Evolutionary conservation across 2,329 filamentous ascomycete genomes (phyloP).

Genomic region (Fusarium circinatum): DNA sequence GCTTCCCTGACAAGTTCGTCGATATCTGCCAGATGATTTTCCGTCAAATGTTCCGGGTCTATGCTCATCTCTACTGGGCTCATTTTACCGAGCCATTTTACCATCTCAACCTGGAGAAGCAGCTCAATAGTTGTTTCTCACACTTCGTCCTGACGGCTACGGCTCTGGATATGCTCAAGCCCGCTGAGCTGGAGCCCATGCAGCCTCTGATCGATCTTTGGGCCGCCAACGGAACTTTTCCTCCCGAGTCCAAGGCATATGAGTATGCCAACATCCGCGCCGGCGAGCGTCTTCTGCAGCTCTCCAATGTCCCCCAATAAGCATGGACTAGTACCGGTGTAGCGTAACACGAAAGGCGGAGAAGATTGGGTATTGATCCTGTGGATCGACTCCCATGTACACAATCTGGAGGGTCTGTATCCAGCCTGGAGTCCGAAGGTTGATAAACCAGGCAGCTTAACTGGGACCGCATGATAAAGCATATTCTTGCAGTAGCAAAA

Average conservation of each 20-base stretch:
- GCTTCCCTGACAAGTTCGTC: constrained; percentile 91
- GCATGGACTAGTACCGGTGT: constrained; percentile 4
- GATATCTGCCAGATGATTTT: constrained; percentile 93
- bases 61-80: constrained; percentile 97
- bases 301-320: constrained; percentile 51
- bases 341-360: constrained; percentile 26
- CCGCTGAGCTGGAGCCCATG: constrained; percentile 95
- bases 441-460: constrained; percentile 10
- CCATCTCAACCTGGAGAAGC: constrained; percentile 82
- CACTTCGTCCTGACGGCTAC: constrained; percentile 86
- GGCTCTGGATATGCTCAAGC: constrained; percentile 83
- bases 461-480: constrained; percentile 11
- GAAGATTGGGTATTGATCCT: constrained; percentile 19
- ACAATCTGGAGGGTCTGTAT: constrained; percentile 36
- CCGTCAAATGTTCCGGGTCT: constrained; percentile 98
- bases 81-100: constrained; percentile 90
- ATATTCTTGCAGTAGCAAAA: constrained; percentile 36
- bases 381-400: constrained; percentile 27
- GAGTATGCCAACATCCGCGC: constrained; percentile 71
- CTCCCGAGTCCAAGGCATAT: constrained; percentile 76
- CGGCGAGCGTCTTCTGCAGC: constrained; percentile 67
- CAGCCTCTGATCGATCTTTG: constrained; percentile 92
- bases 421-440: constrained; percentile 13
- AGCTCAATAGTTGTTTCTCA: constrained; percentile 87
- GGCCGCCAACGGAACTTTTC: constrained; percentile 88